phyloP scores from a whole-genome alignment of 768 basidiomycete genomes.

The Agrocybe pediades region DNA sequence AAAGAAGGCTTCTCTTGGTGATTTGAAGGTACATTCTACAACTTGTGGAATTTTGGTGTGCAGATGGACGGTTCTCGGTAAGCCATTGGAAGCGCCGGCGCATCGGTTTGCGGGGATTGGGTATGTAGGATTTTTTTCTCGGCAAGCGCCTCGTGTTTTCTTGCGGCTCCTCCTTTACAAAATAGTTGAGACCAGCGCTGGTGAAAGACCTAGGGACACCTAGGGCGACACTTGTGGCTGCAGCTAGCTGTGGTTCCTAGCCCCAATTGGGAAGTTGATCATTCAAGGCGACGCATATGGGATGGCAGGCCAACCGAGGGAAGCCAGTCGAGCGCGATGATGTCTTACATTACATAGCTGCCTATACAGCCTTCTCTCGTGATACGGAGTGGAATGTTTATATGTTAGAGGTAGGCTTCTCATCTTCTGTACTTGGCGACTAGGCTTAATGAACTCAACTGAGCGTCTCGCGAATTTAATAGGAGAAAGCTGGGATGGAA shows the following conservation, averaged over 20 bases:
- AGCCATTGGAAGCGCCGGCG: neutral
- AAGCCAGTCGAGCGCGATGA: neutral
- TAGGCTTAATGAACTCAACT: too few species aligned
- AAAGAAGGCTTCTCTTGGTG: neutral
- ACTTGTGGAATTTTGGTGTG: neutral
- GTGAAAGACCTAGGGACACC: neutral
- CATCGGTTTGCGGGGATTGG: neutral
- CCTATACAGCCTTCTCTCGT: neutral
- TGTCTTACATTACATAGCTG: neutral
- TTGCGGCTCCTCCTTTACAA: neutral
- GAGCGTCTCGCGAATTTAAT: too few species aligned
- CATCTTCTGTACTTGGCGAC: too few species aligned
- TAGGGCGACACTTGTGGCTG: neutral
- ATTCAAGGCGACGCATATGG: neutral
- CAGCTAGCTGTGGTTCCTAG: neutral
- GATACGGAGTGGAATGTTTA: too few species aligned
- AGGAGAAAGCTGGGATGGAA: too few species aligned
- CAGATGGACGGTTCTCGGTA: neutral
- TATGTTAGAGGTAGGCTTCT: too few species aligned
- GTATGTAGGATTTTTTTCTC: neutral
- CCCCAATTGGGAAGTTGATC: neutral
- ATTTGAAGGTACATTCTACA: neutral
- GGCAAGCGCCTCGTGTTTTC: conserved; percentile 1
- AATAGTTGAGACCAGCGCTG: neutral
- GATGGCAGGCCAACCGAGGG: neutral